Evolutionary conservation across 2,329 filamentous ascomycete species (phyloP).

Genomic region (Cladosporium sp.): DNA sequence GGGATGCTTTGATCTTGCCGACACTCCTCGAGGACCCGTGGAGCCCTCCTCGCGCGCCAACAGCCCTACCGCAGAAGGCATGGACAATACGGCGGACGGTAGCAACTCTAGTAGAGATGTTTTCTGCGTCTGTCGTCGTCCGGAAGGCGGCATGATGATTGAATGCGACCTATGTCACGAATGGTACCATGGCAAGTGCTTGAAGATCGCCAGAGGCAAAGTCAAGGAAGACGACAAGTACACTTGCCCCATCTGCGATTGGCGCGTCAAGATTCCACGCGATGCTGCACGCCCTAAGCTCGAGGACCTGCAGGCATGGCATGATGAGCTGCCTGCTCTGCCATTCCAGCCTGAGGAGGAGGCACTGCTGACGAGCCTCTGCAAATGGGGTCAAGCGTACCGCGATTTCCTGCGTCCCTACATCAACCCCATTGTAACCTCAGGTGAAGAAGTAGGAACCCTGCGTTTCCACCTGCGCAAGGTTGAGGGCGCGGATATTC

Average conservation of each 20-base stretch:
- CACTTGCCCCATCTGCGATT: conserved; percentile 96
- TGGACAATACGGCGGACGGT: conserved; percentile 41
- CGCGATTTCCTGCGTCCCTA: conserved; percentile 74
- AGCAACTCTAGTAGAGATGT: conserved; percentile 63
- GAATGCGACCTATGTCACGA: conserved; percentile 97
- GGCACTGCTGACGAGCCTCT: conserved; percentile 76
- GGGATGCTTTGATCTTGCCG: conserved; percentile 85
- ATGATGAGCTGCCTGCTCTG: conserved; percentile 66
- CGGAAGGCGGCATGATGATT: conserved; percentile 98
- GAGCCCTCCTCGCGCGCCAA: conserved; percentile 87
- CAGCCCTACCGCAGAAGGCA: conserved; percentile 44
- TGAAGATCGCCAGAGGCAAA: conserved; percentile 96
- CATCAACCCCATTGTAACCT: conserved; percentile 70
- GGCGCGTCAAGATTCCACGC: conserved; percentile 91
- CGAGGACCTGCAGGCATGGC: conserved; percentile 79
- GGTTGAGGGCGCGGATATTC: conserved; percentile 91
- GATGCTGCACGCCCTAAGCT: conserved; percentile 93
- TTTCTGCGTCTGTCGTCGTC: conserved; percentile 91
- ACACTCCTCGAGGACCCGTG: conserved; percentile 82
- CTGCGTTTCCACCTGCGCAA: conserved; percentile 95
- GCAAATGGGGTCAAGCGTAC: conserved; percentile 78
- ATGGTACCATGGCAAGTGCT: conserved; percentile 98
- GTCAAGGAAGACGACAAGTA: conserved; percentile 99
- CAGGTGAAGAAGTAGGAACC: conserved; percentile 78
- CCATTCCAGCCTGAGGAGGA: conserved; percentile 98